Percentiles rank a stretch among this genome's conserved stretches.
Conservation (phyloP, 192 early-diverging fungal genomes). For the Backusella psychrophila region DNA sequence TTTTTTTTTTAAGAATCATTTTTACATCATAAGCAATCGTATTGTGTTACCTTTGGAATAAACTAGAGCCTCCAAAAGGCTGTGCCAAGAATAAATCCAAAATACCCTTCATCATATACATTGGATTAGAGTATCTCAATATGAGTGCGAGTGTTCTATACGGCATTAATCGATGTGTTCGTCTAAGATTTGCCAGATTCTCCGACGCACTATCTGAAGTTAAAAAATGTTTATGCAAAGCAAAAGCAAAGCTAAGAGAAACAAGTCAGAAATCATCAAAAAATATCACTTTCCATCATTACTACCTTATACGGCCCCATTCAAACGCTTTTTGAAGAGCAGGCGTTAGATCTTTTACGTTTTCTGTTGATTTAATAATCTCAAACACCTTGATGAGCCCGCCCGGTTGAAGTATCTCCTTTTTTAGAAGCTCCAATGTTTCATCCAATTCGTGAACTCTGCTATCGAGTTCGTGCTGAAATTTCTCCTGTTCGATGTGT, state of each 20-base stretch:
- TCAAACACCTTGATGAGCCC: constrained; percentile 30
- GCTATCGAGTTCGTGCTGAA: constrained; percentile 41
- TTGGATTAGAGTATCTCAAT: constrained; percentile 52
- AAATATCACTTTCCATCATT: neutral
- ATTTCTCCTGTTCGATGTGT: constrained; percentile 37
- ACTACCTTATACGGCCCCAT: constrained; percentile 51
- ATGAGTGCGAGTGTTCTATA: constrained; percentile 46
- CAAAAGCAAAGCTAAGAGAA: constrained; percentile 46
- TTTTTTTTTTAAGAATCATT: neutral
- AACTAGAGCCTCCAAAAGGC: constrained; percentile 51
- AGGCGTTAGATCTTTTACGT: constrained; percentile 37
- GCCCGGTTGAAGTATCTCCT: constrained; percentile 39
- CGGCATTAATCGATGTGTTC: constrained; percentile 48
- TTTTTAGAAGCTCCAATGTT: constrained; percentile 46
- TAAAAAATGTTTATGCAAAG: constrained; percentile 49
- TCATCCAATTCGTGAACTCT: constrained; percentile 43
- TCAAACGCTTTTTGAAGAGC: constrained; percentile 47
- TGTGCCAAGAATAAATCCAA: constrained; percentile 54
- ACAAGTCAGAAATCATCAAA: neutral
- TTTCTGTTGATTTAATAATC: constrained; percentile 28
- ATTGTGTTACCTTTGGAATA: constrained; percentile 43
- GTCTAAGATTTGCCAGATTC: constrained; percentile 48
- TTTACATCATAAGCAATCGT: neutral
- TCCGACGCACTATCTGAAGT: constrained; percentile 48
- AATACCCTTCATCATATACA: constrained; percentile 51